Conservation (phyloP, 352 stramenopile genomes). For the Pythium sp. region DNA sequence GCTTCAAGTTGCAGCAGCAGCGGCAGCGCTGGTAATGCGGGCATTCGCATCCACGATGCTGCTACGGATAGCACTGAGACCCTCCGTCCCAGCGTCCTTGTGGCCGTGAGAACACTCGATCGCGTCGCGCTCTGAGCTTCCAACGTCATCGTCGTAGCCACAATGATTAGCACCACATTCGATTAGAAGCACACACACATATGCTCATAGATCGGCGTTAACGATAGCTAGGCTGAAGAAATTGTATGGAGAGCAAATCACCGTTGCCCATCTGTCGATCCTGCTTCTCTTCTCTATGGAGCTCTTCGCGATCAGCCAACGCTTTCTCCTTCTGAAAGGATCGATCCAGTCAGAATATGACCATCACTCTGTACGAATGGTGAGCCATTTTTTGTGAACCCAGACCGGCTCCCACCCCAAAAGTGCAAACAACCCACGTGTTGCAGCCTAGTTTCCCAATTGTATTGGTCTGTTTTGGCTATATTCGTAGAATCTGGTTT, state of each 20-base stretch:
- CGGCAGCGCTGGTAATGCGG: constrained; percentile 5
- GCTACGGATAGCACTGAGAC: not conserved
- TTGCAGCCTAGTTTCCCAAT: not conserved
- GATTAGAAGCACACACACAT: not conserved
- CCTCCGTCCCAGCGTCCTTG: not conserved
- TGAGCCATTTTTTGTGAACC: not conserved
- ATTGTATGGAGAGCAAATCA: constrained; percentile 1
- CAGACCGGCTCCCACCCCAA: not conserved
- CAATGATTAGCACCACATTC: not conserved
- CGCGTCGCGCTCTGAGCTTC: constrained; percentile 35
- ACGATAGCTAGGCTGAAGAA: not conserved
- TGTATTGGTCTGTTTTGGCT: too few relatives aligned
- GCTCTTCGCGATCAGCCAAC: constrained; percentile 9
- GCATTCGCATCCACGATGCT: constrained; percentile 1
- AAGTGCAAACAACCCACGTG: not conserved
- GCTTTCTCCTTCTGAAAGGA: not conserved
- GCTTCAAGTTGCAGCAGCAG: constrained; percentile 15
- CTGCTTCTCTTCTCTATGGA: constrained; percentile 5
- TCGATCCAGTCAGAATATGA: not conserved
- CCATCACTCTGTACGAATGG: not conserved
- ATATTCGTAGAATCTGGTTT: not conserved
- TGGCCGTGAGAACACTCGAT: constrained; percentile 22
- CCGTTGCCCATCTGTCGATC: not conserved
- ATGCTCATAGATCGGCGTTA: not conserved
- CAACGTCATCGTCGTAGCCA: not conserved